Conservation (phyloP, 2,329 filamentous ascomycete genomes). For the Knufia petricola region DNA sequence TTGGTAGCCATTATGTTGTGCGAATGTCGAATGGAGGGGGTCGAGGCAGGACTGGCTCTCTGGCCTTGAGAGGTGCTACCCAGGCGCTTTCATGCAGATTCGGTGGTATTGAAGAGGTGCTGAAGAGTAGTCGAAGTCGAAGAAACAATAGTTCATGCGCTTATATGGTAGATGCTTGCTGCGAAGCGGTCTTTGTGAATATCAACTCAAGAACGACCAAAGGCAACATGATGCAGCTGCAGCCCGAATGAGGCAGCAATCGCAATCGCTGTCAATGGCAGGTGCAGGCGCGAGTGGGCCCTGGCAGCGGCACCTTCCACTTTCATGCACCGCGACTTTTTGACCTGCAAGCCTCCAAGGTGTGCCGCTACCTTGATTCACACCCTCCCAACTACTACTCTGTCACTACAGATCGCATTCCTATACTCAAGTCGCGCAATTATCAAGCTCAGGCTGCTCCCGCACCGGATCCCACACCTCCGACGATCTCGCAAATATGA, state of each 20-base stretch:
- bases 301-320: neutral
- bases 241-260: neutral
- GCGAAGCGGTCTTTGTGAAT: neutral
- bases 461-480: neutral
- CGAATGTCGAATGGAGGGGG: slow-evolving; percentile 13
- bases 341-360: no score
- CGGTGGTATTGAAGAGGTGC: no score
- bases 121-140: neutral
- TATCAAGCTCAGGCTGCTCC: neutral
- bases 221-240: slow-evolving; percentile 9
- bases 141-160: slow-evolving; percentile 6
- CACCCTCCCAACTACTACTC: no score
- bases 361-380: no score
- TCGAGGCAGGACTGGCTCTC: slow-evolving; percentile 11
- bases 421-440: no score
- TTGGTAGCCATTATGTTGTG: slow-evolving; percentile 56
- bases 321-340: slow-evolving; percentile 1
- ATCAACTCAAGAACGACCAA: neutral
- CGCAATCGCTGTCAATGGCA: no score
- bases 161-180: neutral
- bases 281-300: no score
- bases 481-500: slow-evolving; percentile 31
- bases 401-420: no score
- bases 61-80: slow-evolving; percentile 11
- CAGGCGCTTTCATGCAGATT: slow-evolving; percentile 10